phyloP scores from a whole-genome alignment of 768 basidiomycete genomes.

The Mycena maculata region DNA sequence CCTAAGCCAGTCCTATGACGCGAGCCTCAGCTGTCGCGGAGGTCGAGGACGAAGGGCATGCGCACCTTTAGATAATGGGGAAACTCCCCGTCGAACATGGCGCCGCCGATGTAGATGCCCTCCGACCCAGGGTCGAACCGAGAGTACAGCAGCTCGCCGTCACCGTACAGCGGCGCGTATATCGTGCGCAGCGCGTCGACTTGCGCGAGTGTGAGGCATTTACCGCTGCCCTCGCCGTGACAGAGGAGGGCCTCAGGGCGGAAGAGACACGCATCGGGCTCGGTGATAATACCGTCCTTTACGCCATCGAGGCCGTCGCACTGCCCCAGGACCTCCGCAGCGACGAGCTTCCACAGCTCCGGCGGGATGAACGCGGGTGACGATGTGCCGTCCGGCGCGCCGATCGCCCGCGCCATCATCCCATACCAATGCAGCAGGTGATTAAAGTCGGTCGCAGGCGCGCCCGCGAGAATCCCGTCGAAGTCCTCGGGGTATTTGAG shows the following conservation, averaged over 20 bases:
- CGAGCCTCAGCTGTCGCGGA: neutral
- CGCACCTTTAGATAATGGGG: neutral
- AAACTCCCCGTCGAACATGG: conserved; percentile 13
- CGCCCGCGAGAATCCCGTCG: conserved; percentile 42
- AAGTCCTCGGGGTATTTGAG: conserved; percentile 43
- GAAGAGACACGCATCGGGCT: conserved; percentile 41
- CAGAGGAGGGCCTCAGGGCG: conserved; percentile 37
- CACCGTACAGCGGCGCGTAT: conserved; percentile 36
- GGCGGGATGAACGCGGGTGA: conserved; percentile 32
- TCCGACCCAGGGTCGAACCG: conserved; percentile 32
- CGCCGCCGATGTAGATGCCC: neutral
- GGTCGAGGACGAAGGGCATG: neutral
- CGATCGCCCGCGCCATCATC: conserved; percentile 12
- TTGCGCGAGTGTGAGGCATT: conserved; percentile 36
- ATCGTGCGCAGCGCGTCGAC: conserved; percentile 37
- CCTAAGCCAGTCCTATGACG: conserved; percentile 16
- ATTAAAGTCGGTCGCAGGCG: conserved; percentile 38
- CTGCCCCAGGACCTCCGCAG: conserved; percentile 32
- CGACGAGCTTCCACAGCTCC: conserved; percentile 33
- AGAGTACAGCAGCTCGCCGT: conserved; percentile 33
- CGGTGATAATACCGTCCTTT: conserved; percentile 39
- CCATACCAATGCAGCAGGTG: conserved; percentile 23
- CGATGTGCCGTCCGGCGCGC: conserved; percentile 19
- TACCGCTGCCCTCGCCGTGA: neutral
- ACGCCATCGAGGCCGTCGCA: conserved; percentile 38